These are phyloP conservation scores for Apocynum venetum DNA, from an alignment of 257 asterid genomes.

Conservation along the genomic window DNA sequence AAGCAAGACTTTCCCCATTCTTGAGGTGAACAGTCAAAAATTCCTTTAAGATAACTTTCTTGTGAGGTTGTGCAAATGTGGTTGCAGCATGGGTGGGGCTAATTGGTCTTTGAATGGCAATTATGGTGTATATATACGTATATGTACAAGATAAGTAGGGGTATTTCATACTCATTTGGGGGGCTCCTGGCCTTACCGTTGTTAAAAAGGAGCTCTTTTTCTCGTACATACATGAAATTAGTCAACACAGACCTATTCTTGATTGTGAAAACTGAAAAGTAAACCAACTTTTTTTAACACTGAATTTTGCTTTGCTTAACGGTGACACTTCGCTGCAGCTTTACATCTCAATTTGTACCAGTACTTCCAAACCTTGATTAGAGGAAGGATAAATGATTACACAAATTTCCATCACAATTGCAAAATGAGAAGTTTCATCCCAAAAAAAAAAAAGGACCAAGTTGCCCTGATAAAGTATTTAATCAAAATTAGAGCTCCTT, in stretches of 20 bases:
- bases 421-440: neutral
- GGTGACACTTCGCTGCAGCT: neutral
- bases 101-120: constrained; percentile 7
- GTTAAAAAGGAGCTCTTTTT: neutral
- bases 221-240: neutral
- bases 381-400: neutral
- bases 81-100: constrained; percentile 46
- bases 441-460: too few species aligned
- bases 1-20: constrained; percentile 30
- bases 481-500: too few species aligned
- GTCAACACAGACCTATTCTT: neutral
- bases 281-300: neutral
- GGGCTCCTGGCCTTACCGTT: neutral
- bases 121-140: constrained; percentile 1
- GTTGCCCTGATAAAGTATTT: too few species aligned
- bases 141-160: neutral
- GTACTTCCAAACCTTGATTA: neutral
- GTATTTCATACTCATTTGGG: neutral
- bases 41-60: constrained; percentile 22
- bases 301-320: constrained; percentile 3
- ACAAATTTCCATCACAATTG: neutral
- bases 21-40: constrained; percentile 17
- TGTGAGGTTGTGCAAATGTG: constrained; percentile 38
- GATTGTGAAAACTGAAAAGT: neutral
- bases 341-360: neutral